Evolutionary conservation across 805 yeast genomes (phyloP).

Genomic region (Tanozyma kutaoensis): DNA sequence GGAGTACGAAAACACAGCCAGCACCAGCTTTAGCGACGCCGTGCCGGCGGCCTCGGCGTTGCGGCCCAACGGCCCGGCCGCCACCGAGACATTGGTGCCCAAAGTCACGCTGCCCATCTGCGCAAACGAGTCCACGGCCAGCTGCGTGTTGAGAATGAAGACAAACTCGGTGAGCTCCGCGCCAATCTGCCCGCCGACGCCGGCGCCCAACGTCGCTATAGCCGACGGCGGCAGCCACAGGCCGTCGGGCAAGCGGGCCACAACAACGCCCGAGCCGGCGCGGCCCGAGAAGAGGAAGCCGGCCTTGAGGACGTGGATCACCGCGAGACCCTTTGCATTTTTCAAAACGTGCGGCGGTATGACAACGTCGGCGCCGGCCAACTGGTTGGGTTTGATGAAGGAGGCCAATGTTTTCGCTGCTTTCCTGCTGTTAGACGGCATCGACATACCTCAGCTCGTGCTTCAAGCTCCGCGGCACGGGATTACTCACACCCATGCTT

Average conservation of each 20-base stretch:
- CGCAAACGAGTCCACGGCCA: constrained; percentile 90
- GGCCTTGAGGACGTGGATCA: constrained; percentile 90
- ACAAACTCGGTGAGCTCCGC: constrained; percentile 95
- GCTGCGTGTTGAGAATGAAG: constrained; percentile 71
- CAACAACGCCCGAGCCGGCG: constrained; percentile 94
- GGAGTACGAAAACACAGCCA: constrained; percentile 88
- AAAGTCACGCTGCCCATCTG: constrained; percentile 88
- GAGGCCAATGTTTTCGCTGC: constrained; percentile 88
- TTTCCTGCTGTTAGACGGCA: too few relatives aligned
- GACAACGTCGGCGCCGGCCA: constrained; percentile 75
- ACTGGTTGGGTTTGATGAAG: constrained; percentile 88
- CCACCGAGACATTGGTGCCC: constrained; percentile 90
- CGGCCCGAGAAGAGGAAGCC: constrained; percentile 94
- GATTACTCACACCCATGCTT: too few relatives aligned
- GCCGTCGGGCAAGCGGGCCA: constrained; percentile 89
- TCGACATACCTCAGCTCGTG: too few relatives aligned
- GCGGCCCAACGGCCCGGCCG: constrained; percentile 96
- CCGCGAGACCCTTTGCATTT: constrained; percentile 86
- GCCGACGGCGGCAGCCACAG: constrained; percentile 98
- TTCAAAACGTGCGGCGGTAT: constrained; percentile 82
- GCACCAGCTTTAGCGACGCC: constrained; percentile 75
- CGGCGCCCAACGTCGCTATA: constrained; percentile 92
- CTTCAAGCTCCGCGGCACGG: too few relatives aligned
- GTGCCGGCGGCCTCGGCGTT: constrained; percentile 96
- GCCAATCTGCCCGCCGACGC: constrained; percentile 97